These are phyloP conservation scores for Coleophoma crateriformis DNA, from an alignment of 2,329 filamentous ascomycete species.

Conservation along the genomic window DNA sequence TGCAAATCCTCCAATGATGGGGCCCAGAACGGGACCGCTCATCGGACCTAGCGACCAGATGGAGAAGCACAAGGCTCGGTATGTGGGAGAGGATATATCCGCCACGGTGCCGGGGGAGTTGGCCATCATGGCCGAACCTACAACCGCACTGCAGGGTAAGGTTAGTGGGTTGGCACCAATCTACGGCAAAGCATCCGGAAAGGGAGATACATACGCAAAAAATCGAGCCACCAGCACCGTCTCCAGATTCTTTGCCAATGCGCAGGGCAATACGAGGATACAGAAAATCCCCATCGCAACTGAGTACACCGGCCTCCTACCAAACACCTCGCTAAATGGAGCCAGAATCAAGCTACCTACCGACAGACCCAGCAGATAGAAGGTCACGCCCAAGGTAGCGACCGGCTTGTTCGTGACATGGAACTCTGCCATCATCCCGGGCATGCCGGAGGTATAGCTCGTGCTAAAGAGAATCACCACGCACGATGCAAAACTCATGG, in stretches of 20 bases:
- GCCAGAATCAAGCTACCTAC: slow-evolving; percentile 67
- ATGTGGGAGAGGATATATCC: slow-evolving; percentile 74
- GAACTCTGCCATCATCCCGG: slow-evolving; percentile 65
- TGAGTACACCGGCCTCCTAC: slow-evolving; percentile 64
- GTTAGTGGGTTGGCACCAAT: background rate
- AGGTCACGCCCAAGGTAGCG: slow-evolving; percentile 70
- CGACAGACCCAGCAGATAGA: slow-evolving; percentile 72
- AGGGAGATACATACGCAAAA: slow-evolving; percentile 48
- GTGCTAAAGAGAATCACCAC: slow-evolving; percentile 67
- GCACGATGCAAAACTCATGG: slow-evolving; percentile 30
- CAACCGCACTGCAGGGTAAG: slow-evolving; percentile 47
- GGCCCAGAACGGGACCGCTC: slow-evolving; percentile 51
- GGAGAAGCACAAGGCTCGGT: slow-evolving; percentile 75
- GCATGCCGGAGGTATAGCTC: slow-evolving; percentile 68
- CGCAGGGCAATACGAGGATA: slow-evolving; percentile 67
- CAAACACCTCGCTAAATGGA: slow-evolving; percentile 67
- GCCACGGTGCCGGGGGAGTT: slow-evolving; percentile 79
- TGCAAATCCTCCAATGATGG: slow-evolving; percentile 70
- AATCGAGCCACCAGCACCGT: slow-evolving; percentile 69
- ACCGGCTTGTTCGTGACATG: slow-evolving; percentile 38
- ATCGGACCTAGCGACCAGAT: slow-evolving; percentile 81
- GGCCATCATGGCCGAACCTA: slow-evolving; percentile 73
- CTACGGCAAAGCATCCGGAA: too few relatives aligned
- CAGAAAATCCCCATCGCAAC: slow-evolving; percentile 59
- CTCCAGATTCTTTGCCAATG: slow-evolving; percentile 59